Conservation (phyloP, 768 basidiomycete genomes). For the Lactarius sanguifluus region DNA sequence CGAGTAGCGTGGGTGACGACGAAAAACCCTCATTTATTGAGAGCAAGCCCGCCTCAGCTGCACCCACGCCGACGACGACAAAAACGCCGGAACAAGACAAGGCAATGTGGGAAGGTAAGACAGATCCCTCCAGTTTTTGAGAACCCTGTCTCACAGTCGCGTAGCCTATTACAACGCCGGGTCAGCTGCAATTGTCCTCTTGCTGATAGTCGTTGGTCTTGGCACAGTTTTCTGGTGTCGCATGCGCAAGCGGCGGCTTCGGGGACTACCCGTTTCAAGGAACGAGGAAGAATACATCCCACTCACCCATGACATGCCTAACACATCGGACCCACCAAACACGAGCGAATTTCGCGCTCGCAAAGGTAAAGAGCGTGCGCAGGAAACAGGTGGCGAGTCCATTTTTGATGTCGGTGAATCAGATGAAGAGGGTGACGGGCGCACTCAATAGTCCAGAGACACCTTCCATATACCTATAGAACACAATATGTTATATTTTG, state of each 20-base stretch:
- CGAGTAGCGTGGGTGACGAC: conserved; percentile 73
- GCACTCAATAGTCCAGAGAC: not conserved
- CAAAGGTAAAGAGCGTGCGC: conserved; percentile 41
- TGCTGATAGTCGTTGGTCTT: conserved; percentile 66
- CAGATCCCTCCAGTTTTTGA: conserved; percentile 3
- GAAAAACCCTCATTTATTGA: conserved; percentile 65
- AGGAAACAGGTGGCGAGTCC: conserved; percentile 34
- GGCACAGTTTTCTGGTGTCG: conserved; percentile 83
- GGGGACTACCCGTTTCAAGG: conserved; percentile 43
- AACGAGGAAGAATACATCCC: conserved; percentile 69
- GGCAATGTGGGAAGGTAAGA: conserved; percentile 87
- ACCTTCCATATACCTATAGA: not conserved
- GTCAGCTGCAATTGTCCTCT: conserved; percentile 79
- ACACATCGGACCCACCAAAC: conserved; percentile 26
- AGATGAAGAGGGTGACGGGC: conserved; percentile 40
- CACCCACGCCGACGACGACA: conserved; percentile 42
- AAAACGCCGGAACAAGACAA: conserved; percentile 77
- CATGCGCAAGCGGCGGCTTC: conserved; percentile 44
- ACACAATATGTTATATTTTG: conserved; percentile 7
- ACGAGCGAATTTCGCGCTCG: conserved; percentile 26
- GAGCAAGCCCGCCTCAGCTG: conserved; percentile 40
- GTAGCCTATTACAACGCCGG: conserved; percentile 94
- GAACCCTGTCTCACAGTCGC: conserved; percentile 4
- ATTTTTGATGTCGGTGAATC: conserved; percentile 50
- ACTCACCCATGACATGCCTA: conserved; percentile 44